Percentiles rank a stretch among this genome's conserved stretches.
phyloP scores from a whole-genome alignment of 177 flowering plant species.

The Telopea speciosissima region DNA sequence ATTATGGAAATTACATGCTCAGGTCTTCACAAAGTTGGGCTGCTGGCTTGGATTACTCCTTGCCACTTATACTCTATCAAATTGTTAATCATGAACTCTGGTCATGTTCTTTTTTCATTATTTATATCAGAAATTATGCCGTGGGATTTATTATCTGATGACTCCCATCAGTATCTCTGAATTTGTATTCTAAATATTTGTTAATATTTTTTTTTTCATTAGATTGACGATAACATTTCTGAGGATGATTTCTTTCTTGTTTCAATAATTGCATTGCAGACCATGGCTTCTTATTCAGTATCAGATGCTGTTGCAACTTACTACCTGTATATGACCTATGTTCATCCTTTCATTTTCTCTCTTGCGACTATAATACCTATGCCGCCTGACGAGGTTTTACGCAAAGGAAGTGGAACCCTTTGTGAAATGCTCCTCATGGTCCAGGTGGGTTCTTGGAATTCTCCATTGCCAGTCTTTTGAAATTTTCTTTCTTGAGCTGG shows the following conservation, averaged over 20 bases:
- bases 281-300: constrained; percentile 99
- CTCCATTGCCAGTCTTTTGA: background rate
- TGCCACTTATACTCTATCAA: background rate
- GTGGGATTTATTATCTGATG: background rate
- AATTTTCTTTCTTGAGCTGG: background rate
- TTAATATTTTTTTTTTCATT: background rate
- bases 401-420: constrained; percentile 99
- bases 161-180: background rate
- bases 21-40: too few relatives aligned
- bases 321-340: constrained; percentile 96
- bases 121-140: background rate
- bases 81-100: background rate
- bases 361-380: constrained; percentile 98
- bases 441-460: constrained; percentile 50
- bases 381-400: constrained; percentile 98
- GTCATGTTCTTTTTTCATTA: background rate
- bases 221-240: constrained; percentile 5
- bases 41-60: too few relatives aligned
- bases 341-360: constrained; percentile 99
- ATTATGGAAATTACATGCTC: too few relatives aligned
- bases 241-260: constrained; percentile 6
- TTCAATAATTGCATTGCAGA: constrained; percentile 42
- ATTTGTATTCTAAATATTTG: too few relatives aligned
- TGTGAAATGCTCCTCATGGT: constrained; percentile 99
- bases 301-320: constrained; percentile 99